A percentile compares a stretch with the other conserved stretches of the same genome.
These are phyloP conservation scores for Chalciporus chontae DNA, from an alignment of 768 basidiomycete genomes.

Conservation along the genomic window DNA sequence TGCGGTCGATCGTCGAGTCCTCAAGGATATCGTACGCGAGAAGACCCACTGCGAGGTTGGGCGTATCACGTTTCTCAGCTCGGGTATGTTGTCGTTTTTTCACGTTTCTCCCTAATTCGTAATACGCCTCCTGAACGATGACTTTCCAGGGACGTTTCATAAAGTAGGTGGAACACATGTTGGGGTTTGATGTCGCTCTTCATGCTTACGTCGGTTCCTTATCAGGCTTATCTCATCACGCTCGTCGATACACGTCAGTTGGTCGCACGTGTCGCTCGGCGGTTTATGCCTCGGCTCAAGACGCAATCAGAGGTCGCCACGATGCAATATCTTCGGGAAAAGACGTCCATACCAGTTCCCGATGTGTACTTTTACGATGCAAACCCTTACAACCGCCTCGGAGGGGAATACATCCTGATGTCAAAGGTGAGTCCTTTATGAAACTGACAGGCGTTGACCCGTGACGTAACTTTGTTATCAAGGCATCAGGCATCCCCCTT, in stretches of 20 bases:
- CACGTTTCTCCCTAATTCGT: conserved; percentile 11
- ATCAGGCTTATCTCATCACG: conserved; percentile 73
- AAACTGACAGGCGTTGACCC: conserved; percentile 2
- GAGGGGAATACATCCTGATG: conserved; percentile 85
- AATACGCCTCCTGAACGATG: conserved; percentile 2
- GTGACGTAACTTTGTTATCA: background rate
- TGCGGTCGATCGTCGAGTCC: conserved; percentile 67
- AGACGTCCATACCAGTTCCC: conserved; percentile 71
- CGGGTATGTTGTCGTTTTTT: conserved; percentile 49
- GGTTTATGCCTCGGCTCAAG: conserved; percentile 84
- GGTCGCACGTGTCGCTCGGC: conserved; percentile 77
- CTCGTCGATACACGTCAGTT: conserved; percentile 58
- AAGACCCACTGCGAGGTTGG: conserved; percentile 64
- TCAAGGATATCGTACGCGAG: conserved; percentile 76
- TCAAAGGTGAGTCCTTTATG: conserved; percentile 56
- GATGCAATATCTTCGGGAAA: conserved; percentile 71
- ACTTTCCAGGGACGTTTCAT: conserved; percentile 70
- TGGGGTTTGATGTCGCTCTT: background rate
- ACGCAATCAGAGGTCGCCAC: conserved; percentile 87
- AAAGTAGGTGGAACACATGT: conserved; percentile 46
- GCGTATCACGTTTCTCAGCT: conserved; percentile 68
- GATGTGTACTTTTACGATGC: conserved; percentile 74
- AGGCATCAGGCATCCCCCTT: conserved; percentile 76
- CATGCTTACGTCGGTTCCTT: conserved; percentile 8
- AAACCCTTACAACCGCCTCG: conserved; percentile 80